phyloP scores from a whole-genome alignment of 2,329 filamentous ascomycete species.

The Nigrospora oryzae region DNA sequence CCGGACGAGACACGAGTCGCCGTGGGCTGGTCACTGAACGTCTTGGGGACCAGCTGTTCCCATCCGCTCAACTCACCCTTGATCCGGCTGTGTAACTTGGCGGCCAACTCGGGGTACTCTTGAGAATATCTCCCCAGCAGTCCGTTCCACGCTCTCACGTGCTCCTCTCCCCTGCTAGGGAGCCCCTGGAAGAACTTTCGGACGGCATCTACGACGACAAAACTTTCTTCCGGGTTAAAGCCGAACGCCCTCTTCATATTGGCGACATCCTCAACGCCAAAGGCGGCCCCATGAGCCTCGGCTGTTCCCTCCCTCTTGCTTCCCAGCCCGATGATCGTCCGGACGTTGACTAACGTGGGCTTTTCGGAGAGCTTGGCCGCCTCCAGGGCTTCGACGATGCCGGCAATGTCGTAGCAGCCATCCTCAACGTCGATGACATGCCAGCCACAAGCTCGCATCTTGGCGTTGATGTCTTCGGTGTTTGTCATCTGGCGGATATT shows the following conservation, averaged over 20 bases:
- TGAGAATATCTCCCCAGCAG: slow-evolving; percentile 30
- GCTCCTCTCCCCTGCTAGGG: slow-evolving; percentile 31
- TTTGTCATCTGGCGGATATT: slow-evolving; percentile 23
- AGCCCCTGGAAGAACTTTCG: slow-evolving; percentile 43
- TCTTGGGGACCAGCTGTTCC: slow-evolving; percentile 37
- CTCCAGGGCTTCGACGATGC: slow-evolving; percentile 34
- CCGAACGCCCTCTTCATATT: slow-evolving; percentile 43
- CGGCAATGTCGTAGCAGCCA: slow-evolving; percentile 36
- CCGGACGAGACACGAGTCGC: slow-evolving; percentile 39
- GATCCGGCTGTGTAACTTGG: slow-evolving; percentile 37
- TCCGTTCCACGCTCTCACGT: slow-evolving; percentile 38
- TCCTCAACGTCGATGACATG: slow-evolving; percentile 41
- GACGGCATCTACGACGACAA: slow-evolving; percentile 34
- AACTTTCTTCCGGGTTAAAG: slow-evolving; percentile 38
- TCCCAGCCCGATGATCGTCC: slow-evolving; percentile 46
- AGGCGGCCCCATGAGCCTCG: slow-evolving; percentile 48
- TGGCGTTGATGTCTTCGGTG: slow-evolving; percentile 44
- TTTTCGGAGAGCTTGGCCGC: slow-evolving; percentile 31
- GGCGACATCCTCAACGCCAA: slow-evolving; percentile 42
- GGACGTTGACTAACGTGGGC: slow-evolving; percentile 49
- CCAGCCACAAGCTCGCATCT: slow-evolving; percentile 46
- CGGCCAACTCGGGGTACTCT: slow-evolving; percentile 13
- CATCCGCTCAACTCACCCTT: slow-evolving; percentile 39
- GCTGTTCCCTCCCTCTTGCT: slow-evolving; percentile 37
- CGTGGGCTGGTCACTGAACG: slow-evolving; percentile 39